These are phyloP conservation scores for Phytophthora sojae DNA, from an alignment of 352 stramenopile genomes.

Conservation along the genomic window DNA sequence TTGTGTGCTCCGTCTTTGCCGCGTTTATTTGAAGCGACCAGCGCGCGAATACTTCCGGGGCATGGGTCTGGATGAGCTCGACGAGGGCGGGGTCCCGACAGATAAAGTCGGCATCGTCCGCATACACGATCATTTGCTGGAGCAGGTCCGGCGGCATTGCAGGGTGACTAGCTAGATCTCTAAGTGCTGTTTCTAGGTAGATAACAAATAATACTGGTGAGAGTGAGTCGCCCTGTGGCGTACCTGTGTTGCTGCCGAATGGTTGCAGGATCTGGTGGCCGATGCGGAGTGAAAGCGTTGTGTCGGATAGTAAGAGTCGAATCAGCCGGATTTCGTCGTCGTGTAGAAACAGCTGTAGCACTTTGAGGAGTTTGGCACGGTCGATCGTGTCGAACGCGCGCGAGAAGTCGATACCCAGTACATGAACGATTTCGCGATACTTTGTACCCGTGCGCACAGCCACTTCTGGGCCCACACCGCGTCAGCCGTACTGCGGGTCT, in stretches of 20 bases:
- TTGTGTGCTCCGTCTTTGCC: neutral
- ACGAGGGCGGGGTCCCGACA: neutral
- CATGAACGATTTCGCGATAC: neutral
- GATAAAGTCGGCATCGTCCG: slow-evolving; percentile 23
- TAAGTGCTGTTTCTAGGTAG: slow-evolving; percentile 7
- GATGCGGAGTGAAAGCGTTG: neutral
- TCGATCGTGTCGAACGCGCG: slow-evolving; percentile 19
- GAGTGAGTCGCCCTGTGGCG: slow-evolving; percentile 11
- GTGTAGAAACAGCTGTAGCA: slow-evolving; percentile 8
- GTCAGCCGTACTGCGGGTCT: slow-evolving; percentile 7
- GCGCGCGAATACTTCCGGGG: neutral
- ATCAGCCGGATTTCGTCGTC: slow-evolving; percentile 11
- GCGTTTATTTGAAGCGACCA: slow-evolving; percentile 14
- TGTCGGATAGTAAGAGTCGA: slow-evolving; percentile 7
- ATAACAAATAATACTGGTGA: slow-evolving; percentile 14
- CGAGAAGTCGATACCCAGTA: slow-evolving; percentile 15
- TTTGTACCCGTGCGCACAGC: neutral
- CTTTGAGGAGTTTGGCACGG: slow-evolving; percentile 4
- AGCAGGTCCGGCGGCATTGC: slow-evolving; percentile 1
- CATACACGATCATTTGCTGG: slow-evolving; percentile 20
- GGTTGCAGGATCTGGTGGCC: neutral
- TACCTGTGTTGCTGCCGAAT: slow-evolving; percentile 13
- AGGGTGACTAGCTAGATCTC: slow-evolving; percentile 7
- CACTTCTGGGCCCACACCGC: slow-evolving; percentile 7
- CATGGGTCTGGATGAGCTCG: neutral